Evolutionary conservation across 345 rosid genomes (phyloP), one percentile per base, ranked within the genome.

Genomic region (Dovyalis caffra): DNA sequence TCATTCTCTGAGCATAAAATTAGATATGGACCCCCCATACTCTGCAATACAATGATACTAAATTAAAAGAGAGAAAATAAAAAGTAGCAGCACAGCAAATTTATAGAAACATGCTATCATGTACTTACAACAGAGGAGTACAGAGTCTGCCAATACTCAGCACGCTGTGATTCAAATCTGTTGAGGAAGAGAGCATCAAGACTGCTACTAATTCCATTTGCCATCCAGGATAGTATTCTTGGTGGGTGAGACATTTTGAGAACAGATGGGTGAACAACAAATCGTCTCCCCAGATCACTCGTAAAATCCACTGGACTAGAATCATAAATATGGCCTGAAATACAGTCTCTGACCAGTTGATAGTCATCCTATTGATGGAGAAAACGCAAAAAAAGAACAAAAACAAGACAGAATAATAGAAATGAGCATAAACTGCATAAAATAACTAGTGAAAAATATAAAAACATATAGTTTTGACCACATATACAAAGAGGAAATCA

Each of bases 301-400:
- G 95, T 89, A 83, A 92, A 95, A 90, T 95, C 99, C 75, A 90
- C 89, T 0, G 97, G 98, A 83, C 90, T 68, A 28, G 97, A 95
- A 71, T 95, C 97, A 77, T 82, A 92, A 53, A 92, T 89, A 80
- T 86, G 86, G 40, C 99, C 99, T 1, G 95, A 79, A 53, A 92
- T 83, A 61, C 95, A 95, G 80, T 88, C 85, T 75, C 79, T 90
- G 71, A 92, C 89, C 85, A 92, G 63, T 53, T 76, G 90, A 79
- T 86, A 71, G 63, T 90, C 94, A 71, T 88, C 99, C 95, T 95
- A 82, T 81, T 81, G 53, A 66, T 34, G 61, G 69, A 76, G 29
- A 34, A 38, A 69, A 71, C 4, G 21, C 11, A 70, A 71, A 23
- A 47, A 72, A 18, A 37, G 8, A 29, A 29, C 23, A 15, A 12